phyloP scores from a whole-genome alignment of 495 filamentous ascomycete species.

The Xylaria cubensis region DNA sequence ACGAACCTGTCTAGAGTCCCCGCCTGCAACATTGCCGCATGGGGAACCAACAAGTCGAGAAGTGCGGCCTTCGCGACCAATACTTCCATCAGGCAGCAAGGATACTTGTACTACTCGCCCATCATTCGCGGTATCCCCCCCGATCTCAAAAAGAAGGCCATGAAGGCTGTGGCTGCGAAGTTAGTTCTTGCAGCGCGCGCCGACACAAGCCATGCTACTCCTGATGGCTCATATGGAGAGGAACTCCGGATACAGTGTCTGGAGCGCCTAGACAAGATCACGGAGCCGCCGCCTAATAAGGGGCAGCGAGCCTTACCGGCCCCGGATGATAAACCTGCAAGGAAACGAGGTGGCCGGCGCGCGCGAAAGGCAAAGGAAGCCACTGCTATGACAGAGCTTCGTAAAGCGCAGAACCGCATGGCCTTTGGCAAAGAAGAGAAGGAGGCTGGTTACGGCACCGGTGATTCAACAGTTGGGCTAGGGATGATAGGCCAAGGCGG shows the following conservation, averaged over 20 bases:
- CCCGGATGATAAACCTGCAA: constrained; percentile 92
- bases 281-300: constrained; percentile 91
- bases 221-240: constrained; percentile 83
- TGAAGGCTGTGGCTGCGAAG: constrained; percentile 94
- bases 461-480: constrained; percentile 84
- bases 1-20: constrained; percentile 89
- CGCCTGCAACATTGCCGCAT: constrained; percentile 86
- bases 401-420: constrained; percentile 95
- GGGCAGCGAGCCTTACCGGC: constrained; percentile 87
- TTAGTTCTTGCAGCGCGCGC: constrained; percentile 88
- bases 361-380: constrained; percentile 97
- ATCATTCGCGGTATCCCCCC: constrained; percentile 82
- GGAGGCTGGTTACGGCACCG: constrained; percentile 89
- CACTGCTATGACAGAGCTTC: constrained; percentile 93
- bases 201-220: constrained; percentile 82
- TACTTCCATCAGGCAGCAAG: constrained; percentile 87
- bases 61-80: constrained; percentile 92
- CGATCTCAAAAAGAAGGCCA: constrained; percentile 91
- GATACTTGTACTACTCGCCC: constrained; percentile 89
- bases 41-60: constrained; percentile 85
- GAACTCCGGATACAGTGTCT: constrained; percentile 84
- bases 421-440: constrained; percentile 95
- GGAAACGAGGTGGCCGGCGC: constrained; percentile 90
- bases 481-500: constrained; percentile 94
- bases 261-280: constrained; percentile 90